These are phyloP conservation scores for Chloromonas sp. DNA, from an alignment of 163 green algal genomes.

Conservation along the genomic window DNA sequence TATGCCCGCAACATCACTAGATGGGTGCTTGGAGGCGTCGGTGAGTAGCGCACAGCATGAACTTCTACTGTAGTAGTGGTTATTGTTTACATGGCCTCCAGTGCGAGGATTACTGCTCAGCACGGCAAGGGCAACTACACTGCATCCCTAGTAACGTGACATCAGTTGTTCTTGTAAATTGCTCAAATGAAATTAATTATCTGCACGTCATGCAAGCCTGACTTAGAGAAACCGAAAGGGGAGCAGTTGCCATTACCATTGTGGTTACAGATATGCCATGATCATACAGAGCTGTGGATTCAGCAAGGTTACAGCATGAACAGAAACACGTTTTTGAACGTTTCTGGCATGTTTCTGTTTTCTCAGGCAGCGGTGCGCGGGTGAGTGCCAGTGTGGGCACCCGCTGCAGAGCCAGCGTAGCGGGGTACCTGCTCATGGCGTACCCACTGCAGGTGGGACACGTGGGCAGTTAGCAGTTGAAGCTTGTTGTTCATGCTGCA, in stretches of 20 bases:
- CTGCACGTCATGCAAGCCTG: neutral
- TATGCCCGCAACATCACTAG: slow-evolving; percentile 45
- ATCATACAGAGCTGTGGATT: too few species aligned
- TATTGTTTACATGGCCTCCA: neutral
- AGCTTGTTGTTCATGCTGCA: too few species aligned
- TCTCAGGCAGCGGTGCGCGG: neutral
- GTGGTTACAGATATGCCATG: too few species aligned
- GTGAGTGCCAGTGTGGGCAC: neutral
- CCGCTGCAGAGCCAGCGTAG: neutral
- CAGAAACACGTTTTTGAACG: too few species aligned
- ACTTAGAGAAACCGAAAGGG: too few species aligned
- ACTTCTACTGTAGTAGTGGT: too few species aligned
- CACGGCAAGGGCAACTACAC: neutral
- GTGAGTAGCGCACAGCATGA: neutral
- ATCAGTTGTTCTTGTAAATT: neutral
- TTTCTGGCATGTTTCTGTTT: too few species aligned
- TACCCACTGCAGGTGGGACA: neutral
- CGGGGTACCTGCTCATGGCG: neutral
- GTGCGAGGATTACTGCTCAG: neutral
- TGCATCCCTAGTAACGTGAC: neutral
- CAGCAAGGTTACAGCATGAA: too few species aligned
- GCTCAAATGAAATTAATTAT: neutral
- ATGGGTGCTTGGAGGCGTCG: slow-evolving; percentile 49
- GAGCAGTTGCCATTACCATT: too few species aligned
- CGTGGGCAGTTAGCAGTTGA: neutral